phyloP scores from a whole-genome alignment of 2,329 filamentous ascomycete species.

The Colletotrichum sp. region DNA sequence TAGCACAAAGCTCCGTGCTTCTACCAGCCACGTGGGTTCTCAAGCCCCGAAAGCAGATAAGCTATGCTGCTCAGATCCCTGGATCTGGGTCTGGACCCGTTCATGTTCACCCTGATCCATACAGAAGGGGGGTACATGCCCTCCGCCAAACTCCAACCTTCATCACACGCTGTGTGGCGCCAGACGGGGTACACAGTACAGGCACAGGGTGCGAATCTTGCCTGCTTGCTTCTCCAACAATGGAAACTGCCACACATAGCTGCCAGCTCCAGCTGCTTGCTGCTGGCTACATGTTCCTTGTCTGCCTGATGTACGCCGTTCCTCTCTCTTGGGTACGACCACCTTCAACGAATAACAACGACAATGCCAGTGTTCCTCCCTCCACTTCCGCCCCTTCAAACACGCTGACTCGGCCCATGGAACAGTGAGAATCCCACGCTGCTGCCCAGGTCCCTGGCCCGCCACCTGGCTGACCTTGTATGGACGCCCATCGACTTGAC shows the following conservation, averaged over 20 bases:
- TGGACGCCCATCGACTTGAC: background rate
- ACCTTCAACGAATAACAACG: background rate
- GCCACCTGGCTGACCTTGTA: background rate
- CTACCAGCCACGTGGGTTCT: conserved; percentile 9
- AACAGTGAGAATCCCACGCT: background rate
- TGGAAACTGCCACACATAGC: background rate
- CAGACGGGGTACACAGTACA: background rate
- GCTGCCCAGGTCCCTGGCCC: background rate
- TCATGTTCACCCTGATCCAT: background rate
- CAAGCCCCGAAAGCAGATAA: conserved; percentile 9
- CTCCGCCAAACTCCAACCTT: background rate
- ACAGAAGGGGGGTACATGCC: background rate
- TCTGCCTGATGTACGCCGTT: background rate
- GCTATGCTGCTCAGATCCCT: conserved; percentile 15
- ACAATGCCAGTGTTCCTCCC: background rate
- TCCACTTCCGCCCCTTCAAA: background rate
- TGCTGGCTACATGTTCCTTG: background rate
- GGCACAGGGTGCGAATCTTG: background rate
- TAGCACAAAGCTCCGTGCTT: conserved; percentile 16
- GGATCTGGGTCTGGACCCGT: background rate
- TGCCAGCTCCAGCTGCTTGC: background rate
- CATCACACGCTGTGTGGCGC: background rate
- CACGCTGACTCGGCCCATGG: conserved; percentile 12
- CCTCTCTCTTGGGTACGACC: background rate
- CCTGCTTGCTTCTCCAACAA: background rate